Percentiles rank a stretch among this genome's conserved stretches.
Evolutionary conservation across 2,329 filamentous ascomycete genomes (phyloP).

Genomic region (Talaromyces funiculosus): DNA sequence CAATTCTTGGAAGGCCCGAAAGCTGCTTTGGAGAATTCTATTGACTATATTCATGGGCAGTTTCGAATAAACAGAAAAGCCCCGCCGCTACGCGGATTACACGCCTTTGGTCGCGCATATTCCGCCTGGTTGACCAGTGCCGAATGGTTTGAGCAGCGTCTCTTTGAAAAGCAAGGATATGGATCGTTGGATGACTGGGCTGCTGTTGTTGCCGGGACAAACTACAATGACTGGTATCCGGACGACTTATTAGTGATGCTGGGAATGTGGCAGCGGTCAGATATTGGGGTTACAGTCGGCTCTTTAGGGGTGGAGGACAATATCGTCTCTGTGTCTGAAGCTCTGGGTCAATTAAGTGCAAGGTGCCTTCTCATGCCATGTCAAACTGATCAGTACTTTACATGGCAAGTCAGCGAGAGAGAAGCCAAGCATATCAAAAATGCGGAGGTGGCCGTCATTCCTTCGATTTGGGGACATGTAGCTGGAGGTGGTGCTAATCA

Average conservation of each 20-base stretch:
- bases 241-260: conserved; percentile 41
- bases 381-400: conserved; percentile 35
- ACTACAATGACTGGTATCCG: conserved; percentile 38
- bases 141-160: conserved; percentile 41
- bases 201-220: conserved; percentile 24
- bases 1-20: conserved; percentile 46
- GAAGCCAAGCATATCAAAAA: conserved; percentile 15
- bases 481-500: conserved; percentile 25
- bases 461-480: conserved; percentile 29
- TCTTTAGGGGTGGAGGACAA: conserved; percentile 15
- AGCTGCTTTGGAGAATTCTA: conserved; percentile 35
- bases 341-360: conserved; percentile 21
- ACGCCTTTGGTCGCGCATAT: conserved; percentile 44
- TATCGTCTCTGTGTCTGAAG: conserved; percentile 17
- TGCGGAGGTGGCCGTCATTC: conserved; percentile 23
- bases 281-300: conserved; percentile 28
- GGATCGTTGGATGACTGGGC: conserved; percentile 35
- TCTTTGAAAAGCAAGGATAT: conserved; percentile 36
- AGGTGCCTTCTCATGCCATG: conserved; percentile 33
- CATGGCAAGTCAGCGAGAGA: conserved; percentile 24
- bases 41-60: conserved; percentile 36
- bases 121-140: conserved; percentile 45
- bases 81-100: conserved; percentile 27
- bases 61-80: conserved; percentile 24
- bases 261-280: conserved; percentile 43